These are phyloP conservation scores for Luvunga scandens DNA, from an alignment of 345 rosid species.

Conservation along the genomic window DNA sequence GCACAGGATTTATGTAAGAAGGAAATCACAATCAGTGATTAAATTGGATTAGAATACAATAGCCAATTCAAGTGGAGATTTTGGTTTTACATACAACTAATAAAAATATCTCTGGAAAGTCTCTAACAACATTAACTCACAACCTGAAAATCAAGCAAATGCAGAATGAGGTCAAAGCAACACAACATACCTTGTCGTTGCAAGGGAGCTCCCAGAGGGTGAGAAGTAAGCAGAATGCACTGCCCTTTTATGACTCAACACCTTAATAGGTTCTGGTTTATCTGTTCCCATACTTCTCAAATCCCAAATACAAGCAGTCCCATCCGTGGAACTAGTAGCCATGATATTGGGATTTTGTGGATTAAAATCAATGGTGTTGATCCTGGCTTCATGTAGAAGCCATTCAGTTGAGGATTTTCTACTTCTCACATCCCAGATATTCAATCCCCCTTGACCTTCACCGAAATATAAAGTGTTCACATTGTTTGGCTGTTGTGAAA, in stretches of 20 bases:
- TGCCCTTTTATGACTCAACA: constrained; percentile 45
- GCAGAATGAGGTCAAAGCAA: neutral
- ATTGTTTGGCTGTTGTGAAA: constrained; percentile 56
- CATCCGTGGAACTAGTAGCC: constrained; percentile 82
- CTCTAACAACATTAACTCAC: neutral
- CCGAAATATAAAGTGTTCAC: constrained; percentile 52
- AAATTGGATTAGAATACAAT: neutral
- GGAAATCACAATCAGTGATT: too few relatives aligned
- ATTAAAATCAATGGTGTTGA: constrained; percentile 77
- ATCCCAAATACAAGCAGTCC: constrained; percentile 85
- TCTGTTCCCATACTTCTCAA: constrained; percentile 47
- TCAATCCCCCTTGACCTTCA: constrained; percentile 57
- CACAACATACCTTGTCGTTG: constrained; percentile 64
- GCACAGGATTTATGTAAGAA: too few relatives aligned
- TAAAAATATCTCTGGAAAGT: too few relatives aligned
- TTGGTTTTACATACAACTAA: neutral
- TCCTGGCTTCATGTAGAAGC: constrained; percentile 64
- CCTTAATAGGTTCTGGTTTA: constrained; percentile 38
- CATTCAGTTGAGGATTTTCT: constrained; percentile 43
- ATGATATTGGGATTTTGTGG: constrained; percentile 52
- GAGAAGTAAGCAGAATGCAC: constrained; percentile 91
- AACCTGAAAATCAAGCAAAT: neutral
- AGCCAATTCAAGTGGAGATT: too few relatives aligned
- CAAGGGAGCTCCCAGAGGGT: constrained; percentile 69
- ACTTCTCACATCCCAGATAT: constrained; percentile 58